Base-by-base conservation (phyloP, 2,329 filamentous ascomycete species). In the Fusarium nanum region DNA sequence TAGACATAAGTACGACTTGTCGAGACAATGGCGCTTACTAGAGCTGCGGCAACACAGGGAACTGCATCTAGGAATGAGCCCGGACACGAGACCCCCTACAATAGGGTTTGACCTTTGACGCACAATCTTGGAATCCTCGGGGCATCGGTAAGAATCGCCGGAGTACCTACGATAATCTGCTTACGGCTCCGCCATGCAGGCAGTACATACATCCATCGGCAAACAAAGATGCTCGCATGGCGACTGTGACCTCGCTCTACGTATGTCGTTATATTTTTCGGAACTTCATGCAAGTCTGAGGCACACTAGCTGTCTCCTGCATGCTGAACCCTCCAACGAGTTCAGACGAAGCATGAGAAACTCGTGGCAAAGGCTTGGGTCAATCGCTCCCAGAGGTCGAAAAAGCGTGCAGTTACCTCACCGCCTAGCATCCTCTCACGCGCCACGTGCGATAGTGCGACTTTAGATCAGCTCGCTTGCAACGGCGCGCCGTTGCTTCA, bases 391-490 rank as follows among this genome's bases (percentile, higher is more conserved):
- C 55, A 23, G 22, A 48, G 48, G 45, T 32, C 22, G 11, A 62
- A 30, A 58, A 54, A 55, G 44, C 20, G 59, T 54, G 40, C 28
- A 41, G 30, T 56, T 46, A 56, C 22, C 48, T 60, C 64, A 64
- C 59, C 68, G 52, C 54, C 49, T 56, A 42, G 30, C 28, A 63
- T 44, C 56, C 20, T 25, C 49, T 55, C 25, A 46, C n/a, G 12
- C 67, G 67, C 67, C 67, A 68, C 58, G 42, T 62, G 60, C 32
- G 41, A 69, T 71, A 69, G 64, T 58, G 49, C 56, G 48, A 50
- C 53, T 56, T 55, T 59, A 65, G 61, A 40, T 46, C 50, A 68
- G 55, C 48, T 58, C 52, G 45, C 59, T 69, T 65, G 56, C 32
- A 69, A 68, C 56, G 68, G 64, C 53, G 56, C 56, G 48, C 30